Evolutionary conservation across 306 rosid genomes (phyloP), one percentile per base, ranked within the genome.

Genomic region (Lathyrus aphaca): DNA sequence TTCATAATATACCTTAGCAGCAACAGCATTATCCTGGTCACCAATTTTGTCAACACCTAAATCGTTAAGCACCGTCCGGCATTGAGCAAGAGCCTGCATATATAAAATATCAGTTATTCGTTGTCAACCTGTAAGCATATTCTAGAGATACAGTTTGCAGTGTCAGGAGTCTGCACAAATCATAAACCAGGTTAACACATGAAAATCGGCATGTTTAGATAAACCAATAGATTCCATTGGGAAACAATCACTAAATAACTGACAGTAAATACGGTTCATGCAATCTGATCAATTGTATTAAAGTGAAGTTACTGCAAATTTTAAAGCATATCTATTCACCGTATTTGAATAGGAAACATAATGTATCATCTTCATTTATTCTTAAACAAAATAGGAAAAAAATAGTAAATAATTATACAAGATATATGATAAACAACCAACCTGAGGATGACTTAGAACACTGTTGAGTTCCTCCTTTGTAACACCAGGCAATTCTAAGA

Each of bases 361-460:
- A 37, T 29, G 16, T 18, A 76, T 71, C 55, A 37, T 40, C 25
- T 71, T 29, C 18, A 35, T 46, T 69, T 60, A 25, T 19, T 32
- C 25, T 23, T 23, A 23, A 23, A 1, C 25, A 23, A 23, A 23
- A 23, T 23, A n/a, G 25, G 25, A 23, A 21, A 2, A 21, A 23
- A 23, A n/a, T n/a, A n/a, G n/a, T n/a, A 23, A 23, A 23, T 1
- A 23, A 23, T 23, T 23, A 23, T 23, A 51, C 59, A 21, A 1
- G 25, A 48, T 38, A 39, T 10, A 49, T 17, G 21, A 15, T 42
- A 17, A 74, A 82, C 63, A 63, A 74, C 83, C 63, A 63, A 88
- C 98, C 95, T 89, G 96, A 46, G 95, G 95, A 84, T 92, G 96
- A 75, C 98, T 92, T 63, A 85, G 57, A 55, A 92, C 93, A 49